Evolutionary conservation across 495 filamentous ascomycete species (phyloP).

Genomic region (Glutinoglossum americanum): DNA sequence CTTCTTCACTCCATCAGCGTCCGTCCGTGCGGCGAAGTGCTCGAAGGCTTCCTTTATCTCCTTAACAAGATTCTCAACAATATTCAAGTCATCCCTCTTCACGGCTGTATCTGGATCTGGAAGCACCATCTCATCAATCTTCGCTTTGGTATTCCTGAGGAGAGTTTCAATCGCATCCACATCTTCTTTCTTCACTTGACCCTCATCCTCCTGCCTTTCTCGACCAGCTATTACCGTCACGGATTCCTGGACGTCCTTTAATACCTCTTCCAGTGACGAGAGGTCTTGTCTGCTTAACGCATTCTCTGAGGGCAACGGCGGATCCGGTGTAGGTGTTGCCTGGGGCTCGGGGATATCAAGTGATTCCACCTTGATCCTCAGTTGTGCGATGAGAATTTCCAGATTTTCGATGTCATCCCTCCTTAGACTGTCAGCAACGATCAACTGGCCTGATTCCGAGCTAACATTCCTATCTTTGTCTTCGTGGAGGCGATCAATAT

Average conservation of each 20-base stretch:
- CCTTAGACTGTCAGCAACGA: conserved; percentile 30
- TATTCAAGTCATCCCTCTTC: conserved; percentile 55
- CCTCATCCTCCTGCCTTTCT: conserved; percentile 19
- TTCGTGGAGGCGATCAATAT: background rate
- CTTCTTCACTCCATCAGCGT: conserved; percentile 42
- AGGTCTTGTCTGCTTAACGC: conserved; percentile 11
- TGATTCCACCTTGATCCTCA: conserved; percentile 64
- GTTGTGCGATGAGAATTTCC: conserved; percentile 57
- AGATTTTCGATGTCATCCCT: conserved; percentile 62
- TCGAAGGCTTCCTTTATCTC: conserved; percentile 50
- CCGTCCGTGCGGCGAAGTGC: conserved; percentile 32
- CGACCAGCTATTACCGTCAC: conserved; percentile 25
- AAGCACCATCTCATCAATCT: conserved; percentile 55
- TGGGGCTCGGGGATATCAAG: conserved; percentile 36
- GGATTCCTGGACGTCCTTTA: conserved; percentile 30
- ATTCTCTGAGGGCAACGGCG: conserved; percentile 13
- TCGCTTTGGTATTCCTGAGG: conserved; percentile 61
- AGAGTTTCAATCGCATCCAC: conserved; percentile 76
- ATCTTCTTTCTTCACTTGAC: conserved; percentile 43
- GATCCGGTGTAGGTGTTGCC: conserved; percentile 19
- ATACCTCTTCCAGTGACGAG: conserved; percentile 10
- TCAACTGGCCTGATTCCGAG: conserved; percentile 26
- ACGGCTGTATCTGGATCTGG: conserved; percentile 35
- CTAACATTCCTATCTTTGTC: conserved; percentile 14
- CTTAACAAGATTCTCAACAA: conserved; percentile 43